A percentile compares a stretch with the other conserved stretches of the same genome.
Conservation (phyloP, 78 protist species). For the Dictyostelium firmibasis region DNA sequence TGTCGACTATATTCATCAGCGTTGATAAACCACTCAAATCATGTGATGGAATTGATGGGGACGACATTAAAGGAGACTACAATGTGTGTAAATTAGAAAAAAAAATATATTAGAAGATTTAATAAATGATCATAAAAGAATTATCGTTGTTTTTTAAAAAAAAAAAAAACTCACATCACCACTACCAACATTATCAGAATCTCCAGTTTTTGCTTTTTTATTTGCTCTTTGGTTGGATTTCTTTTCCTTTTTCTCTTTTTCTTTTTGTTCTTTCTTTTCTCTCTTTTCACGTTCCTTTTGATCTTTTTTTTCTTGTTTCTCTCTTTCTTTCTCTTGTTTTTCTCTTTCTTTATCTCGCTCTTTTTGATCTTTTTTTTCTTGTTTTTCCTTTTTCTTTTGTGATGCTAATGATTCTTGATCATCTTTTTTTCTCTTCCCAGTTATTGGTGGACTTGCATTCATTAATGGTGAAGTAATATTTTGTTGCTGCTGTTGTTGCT, state of each 20-base stretch:
- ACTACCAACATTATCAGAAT: background rate
- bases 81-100: background rate
- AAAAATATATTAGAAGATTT: too few species aligned
- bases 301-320: slow-evolving; percentile 39
- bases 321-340: background rate
- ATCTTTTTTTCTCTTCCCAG: background rate
- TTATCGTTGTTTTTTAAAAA: too few species aligned
- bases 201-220: slow-evolving; percentile 35
- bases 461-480: background rate
- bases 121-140: too few species aligned
- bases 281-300: slow-evolving; percentile 29
- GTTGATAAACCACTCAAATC: slow-evolving; percentile 56
- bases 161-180: background rate
- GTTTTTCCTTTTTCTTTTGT: slow-evolving; percentile 20
- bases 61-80: background rate
- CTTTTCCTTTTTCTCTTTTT: slow-evolving; percentile 41
- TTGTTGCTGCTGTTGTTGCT: background rate
- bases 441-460: background rate
- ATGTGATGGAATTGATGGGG: background rate
- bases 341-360: slow-evolving; percentile 33
- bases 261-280: slow-evolving; percentile 66
- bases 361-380: slow-evolving; percentile 16
- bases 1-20: slow-evolving; percentile 48
- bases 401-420: background rate
- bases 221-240: background rate